Base-by-base conservation (phyloP, 768 basidiomycete genomes). In the Hericium rajendrae region DNA sequence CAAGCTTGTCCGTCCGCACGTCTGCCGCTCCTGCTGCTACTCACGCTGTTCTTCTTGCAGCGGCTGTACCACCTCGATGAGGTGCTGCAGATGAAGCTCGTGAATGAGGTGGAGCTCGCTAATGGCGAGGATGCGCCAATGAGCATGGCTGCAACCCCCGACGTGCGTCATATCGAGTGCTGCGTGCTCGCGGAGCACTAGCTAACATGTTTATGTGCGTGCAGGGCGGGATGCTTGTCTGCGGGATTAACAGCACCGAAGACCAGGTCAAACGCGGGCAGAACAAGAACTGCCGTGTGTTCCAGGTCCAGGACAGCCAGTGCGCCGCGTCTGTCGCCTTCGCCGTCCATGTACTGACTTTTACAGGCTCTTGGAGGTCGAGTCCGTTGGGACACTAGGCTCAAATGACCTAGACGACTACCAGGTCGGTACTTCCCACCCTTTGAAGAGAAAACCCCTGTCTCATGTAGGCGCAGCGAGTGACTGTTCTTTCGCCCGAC, bases 121-220 rank as follows among this genome's bases (percentile, higher is more conserved):
- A 78, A 70, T 32, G 87, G 84, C 38, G 94, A 94, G 68, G 97
- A 98, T 71, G 89, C 88, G 4, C 94, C 97, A n/a, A 97, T 94
- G 91, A 95, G 93, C 68, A 85, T 97, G 78, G 85, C 86, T 16
- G 79, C 82, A 12, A 72, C 87, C 67, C 70, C 74, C 9, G 69
- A 82, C 72, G 90, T 88, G 69, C 59, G 71, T 60, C 22, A 58
- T 51, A 43, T 32, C 41, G 37, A 28, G 54, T 38, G 13, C 20
- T 41, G 38, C 55, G 41, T 37, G 18, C 39, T 10, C 60, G 39
- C 56, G 46, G 8, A 32, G 6, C 6, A 8, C 9, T 10, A 9
- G 32, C 58, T 28, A 10, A 28, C 8, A 51, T 39, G 3, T 28
- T 50, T 50, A 22, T 39, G 54, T 39, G 43, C 81, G 78, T 72